A percentile compares a stretch with the other conserved stretches of the same genome.
These are phyloP conservation scores for Arxiozyma heterogenica DNA, from an alignment of 1,139 yeast species.

Conservation along the genomic window DNA sequence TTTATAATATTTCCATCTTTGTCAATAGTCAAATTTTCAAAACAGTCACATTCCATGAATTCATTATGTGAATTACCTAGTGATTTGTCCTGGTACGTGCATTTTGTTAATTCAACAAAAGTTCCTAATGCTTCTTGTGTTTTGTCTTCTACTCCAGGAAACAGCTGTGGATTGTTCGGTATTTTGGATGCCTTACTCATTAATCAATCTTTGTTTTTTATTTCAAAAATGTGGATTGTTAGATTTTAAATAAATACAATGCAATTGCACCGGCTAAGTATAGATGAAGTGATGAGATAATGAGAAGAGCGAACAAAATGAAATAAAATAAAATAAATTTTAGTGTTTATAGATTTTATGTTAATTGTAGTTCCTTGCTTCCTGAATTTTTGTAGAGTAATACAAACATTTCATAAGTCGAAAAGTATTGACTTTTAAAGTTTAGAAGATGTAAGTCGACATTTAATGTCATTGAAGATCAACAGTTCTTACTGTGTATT, in stretches of 20 bases:
- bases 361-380: background rate
- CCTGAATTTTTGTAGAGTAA: background rate
- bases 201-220: background rate
- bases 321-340: no score
- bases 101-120: conserved; percentile 48
- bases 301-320: background rate
- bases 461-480: no score
- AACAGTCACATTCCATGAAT: conserved; percentile 86
- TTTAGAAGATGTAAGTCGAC: background rate
- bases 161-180: conserved; percentile 20
- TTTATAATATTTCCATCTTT: conserved; percentile 34
- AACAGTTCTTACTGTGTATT: no score
- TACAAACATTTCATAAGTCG: no score
- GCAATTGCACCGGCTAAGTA: background rate
- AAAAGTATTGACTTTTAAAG: background rate
- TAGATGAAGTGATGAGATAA: background rate
- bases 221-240: background rate
- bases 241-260: no score
- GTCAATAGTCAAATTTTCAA: conserved; percentile 22
- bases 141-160: conserved; percentile 44
- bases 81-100: conserved; percentile 50
- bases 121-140: conserved; percentile 61
- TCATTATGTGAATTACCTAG: conserved; percentile 60
- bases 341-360: no score
- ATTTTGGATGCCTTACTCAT: conserved; percentile 6